These are phyloP conservation scores for Cladosporium halotolerans DNA, from an alignment of 2,329 filamentous ascomycete species.

Conservation along the genomic window DNA sequence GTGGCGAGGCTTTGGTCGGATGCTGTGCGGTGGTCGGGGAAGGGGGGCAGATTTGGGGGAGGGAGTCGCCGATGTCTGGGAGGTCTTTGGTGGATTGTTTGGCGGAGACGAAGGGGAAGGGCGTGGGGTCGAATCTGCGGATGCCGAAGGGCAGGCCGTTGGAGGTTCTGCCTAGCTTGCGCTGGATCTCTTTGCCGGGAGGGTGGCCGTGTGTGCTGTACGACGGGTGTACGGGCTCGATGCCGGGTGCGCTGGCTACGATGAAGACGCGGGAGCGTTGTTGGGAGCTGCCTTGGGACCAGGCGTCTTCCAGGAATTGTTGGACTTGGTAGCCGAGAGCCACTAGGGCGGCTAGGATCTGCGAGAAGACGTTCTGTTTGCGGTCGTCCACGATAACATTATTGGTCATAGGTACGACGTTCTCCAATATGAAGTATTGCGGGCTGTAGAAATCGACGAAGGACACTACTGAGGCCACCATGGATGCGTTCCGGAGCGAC, in stretches of 20 bases:
- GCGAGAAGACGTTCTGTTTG: slow-evolving; percentile 61
- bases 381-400: slow-evolving; percentile 15
- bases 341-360: slow-evolving; percentile 66
- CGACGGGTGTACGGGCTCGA: slow-evolving; percentile 51
- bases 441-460: slow-evolving; percentile 70
- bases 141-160: slow-evolving; percentile 56
- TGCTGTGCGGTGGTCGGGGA: slow-evolving; percentile 62
- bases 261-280: slow-evolving; percentile 63
- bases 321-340: slow-evolving; percentile 72
- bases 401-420: slow-evolving; percentile 60
- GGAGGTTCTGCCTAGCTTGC: slow-evolving; percentile 51
- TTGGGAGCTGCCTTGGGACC: slow-evolving; percentile 62
- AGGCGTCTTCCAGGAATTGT: slow-evolving; percentile 62
- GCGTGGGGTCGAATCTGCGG: slow-evolving; percentile 46
- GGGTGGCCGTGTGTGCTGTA: slow-evolving; percentile 59
- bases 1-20: slow-evolving; percentile 34
- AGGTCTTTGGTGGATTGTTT: slow-evolving; percentile 54
- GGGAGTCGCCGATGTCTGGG: slow-evolving; percentile 56
- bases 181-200: slow-evolving; percentile 18
- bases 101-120: slow-evolving; percentile 55
- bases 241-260: slow-evolving; percentile 61
- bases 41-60: slow-evolving; percentile 55
- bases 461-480: slow-evolving; percentile 69
- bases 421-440: slow-evolving; percentile 70
- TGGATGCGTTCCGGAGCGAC: slow-evolving; percentile 65